Evolutionary conservation across 768 basidiomycete genomes (phyloP).

Genomic region (Boletus bicolor): DNA sequence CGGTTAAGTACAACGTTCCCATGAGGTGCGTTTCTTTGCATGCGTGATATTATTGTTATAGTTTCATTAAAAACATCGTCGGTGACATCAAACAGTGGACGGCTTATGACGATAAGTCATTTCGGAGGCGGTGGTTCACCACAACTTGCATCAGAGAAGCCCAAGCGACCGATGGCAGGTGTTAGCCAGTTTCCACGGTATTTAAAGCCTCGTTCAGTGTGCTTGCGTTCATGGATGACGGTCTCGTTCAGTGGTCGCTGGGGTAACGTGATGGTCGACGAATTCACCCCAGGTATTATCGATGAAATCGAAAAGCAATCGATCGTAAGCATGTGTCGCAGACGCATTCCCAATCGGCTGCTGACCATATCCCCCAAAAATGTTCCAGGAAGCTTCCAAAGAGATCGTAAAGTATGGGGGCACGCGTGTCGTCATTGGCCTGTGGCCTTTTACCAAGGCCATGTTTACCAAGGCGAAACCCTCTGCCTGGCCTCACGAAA

Average conservation of each 20-base stretch:
- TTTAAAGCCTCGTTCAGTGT: neutral
- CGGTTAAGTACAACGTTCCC: neutral
- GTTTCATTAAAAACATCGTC: neutral
- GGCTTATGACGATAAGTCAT: neutral
- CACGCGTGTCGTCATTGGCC: neutral
- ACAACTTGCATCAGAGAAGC: neutral
- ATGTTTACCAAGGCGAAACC: conserved; percentile 12
- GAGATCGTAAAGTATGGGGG: neutral
- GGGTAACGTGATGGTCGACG: conserved; percentile 14
- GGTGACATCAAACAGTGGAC: conserved; percentile 1
- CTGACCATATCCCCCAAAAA: neutral
- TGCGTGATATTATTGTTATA: neutral
- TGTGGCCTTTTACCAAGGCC: conserved; percentile 16
- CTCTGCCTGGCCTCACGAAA: conserved; percentile 17
- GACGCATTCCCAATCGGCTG: no score
- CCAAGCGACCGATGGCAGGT: neutral
- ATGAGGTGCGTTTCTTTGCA: neutral
- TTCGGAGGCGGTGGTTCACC: neutral
- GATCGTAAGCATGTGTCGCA: neutral
- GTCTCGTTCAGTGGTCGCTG: conserved; percentile 7
- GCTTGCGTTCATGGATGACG: neutral
- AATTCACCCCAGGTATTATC: conserved; percentile 7
- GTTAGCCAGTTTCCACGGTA: conserved; percentile 4
- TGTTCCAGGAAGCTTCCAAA: conserved; percentile 2
- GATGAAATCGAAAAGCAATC: conserved; percentile 1